phyloP scores from a whole-genome alignment of 768 basidiomycete species.

The Porphyrellus cyaneotinctus region DNA sequence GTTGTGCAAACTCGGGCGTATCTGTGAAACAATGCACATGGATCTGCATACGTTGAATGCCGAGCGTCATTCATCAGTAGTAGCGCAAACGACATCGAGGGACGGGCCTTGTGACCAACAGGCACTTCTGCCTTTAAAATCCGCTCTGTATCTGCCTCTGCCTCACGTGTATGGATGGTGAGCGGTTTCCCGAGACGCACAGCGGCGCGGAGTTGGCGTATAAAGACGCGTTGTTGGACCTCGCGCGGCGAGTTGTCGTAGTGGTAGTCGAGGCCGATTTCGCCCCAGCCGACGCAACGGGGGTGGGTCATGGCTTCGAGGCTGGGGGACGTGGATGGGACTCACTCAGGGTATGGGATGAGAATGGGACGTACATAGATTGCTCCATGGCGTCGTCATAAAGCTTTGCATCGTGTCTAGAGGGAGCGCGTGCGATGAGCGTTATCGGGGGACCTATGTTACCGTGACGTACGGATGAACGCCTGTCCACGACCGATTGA shows the following conservation, averaged over 20 bases:
- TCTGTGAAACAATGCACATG: constrained; percentile 91
- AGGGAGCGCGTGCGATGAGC: not conserved
- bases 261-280: constrained; percentile 85
- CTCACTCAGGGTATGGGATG: not conserved
- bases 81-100: too few species aligned
- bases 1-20: constrained; percentile 64
- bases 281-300: constrained; percentile 83
- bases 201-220: constrained; percentile 64
- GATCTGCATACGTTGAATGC: constrained; percentile 40
- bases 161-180: constrained; percentile 85
- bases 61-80: not conserved
- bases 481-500: constrained; percentile 36
- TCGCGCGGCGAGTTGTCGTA: constrained; percentile 74
- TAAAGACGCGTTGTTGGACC: constrained; percentile 62
- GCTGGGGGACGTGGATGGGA: constrained; percentile 33
- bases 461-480: constrained; percentile 67
- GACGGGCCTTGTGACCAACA: constrained; percentile 53
- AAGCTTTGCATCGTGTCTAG: constrained; percentile 64
- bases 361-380: constrained; percentile 48
- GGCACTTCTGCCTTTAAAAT: constrained; percentile 79
- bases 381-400: constrained; percentile 68
- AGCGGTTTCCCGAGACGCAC: constrained; percentile 69
- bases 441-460: not conserved
- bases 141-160: constrained; percentile 75
- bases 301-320: constrained; percentile 75